Evolutionary conservation across 2,329 filamentous ascomycete genomes (phyloP).

Genomic region (Geoglossum cookeanum): DNA sequence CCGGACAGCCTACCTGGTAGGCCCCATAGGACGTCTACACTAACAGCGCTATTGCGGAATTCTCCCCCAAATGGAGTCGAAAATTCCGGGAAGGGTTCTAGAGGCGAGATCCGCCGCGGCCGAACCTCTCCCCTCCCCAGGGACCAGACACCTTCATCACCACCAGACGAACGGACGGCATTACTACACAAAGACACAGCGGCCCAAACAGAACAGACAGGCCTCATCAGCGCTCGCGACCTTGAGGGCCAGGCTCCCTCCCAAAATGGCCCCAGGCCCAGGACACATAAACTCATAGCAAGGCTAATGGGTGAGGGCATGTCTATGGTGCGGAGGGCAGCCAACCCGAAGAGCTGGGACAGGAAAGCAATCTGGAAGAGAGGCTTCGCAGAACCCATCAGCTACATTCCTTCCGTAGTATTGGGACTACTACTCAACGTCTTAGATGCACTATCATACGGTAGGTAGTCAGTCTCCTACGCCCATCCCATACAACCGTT

Average conservation of each 20-base stretch:
- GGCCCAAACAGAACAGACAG: not conserved
- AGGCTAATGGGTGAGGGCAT: conserved; percentile 9
- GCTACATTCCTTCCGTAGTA: conserved; percentile 66
- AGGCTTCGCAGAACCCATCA: conserved; percentile 45
- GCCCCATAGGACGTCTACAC: conserved; percentile 23
- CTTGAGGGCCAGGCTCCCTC: conserved; percentile 13
- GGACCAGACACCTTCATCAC: not conserved
- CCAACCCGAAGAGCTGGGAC: conserved; percentile 56
- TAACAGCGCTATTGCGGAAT: conserved; percentile 31
- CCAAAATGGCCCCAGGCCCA: not conserved
- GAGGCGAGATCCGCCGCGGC: not conserved
- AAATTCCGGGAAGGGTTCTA: not conserved
- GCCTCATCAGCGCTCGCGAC: conserved; percentile 8
- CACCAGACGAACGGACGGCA: conserved; percentile 1
- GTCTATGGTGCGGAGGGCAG: conserved; percentile 16
- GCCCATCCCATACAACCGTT: not conserved
- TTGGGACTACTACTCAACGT: conserved; percentile 82
- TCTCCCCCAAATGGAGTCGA: conserved; percentile 13
- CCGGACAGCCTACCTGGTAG: conserved; percentile 23
- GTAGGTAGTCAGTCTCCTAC: conserved; percentile 23
- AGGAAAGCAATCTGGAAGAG: conserved; percentile 42
- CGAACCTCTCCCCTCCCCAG: not conserved
- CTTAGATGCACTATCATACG: conserved; percentile 86
- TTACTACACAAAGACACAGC: not conserved
- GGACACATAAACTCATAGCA: conserved; percentile 4